A percentile compares a stretch with the other conserved stretches of the same genome.
phyloP scores from a whole-genome alignment of 179 eudicot genomes.

The Beta corolliflora region DNA sequence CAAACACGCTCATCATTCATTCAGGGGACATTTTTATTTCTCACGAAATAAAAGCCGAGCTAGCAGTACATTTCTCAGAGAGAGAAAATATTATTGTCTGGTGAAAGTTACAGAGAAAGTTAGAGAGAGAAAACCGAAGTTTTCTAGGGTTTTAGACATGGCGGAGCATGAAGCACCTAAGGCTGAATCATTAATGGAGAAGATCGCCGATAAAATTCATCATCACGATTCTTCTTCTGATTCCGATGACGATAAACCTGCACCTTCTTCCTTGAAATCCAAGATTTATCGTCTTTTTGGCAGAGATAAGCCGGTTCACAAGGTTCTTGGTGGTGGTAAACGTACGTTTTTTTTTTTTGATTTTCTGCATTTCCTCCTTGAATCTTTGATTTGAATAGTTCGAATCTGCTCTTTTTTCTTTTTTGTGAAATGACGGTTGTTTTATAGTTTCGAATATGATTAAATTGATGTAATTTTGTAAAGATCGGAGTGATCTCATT shows the following conservation, averaged over 20 bases:
- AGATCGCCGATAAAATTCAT: slow-evolving; percentile 57
- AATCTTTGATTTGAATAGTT: not conserved
- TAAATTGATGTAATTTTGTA: not conserved
- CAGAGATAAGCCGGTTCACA: slow-evolving; percentile 77
- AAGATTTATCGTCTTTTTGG: slow-evolving; percentile 78
- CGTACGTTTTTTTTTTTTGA: slow-evolving; percentile 45
- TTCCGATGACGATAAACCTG: slow-evolving; percentile 55
- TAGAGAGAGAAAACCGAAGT: slow-evolving; percentile 14
- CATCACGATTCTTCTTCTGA: slow-evolving; percentile 62
- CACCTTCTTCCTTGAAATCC: slow-evolving; percentile 47
- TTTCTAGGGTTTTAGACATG: slow-evolving; percentile 45
- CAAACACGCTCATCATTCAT: not conserved
- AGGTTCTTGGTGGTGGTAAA: slow-evolving; percentile 84
- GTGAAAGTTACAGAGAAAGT: not conserved
- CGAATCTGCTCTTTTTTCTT: not conserved
- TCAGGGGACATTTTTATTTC: not conserved
- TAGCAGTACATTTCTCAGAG: not conserved
- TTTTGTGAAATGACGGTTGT: no score
- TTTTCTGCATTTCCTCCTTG: not conserved
- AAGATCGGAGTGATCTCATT: slow-evolving; percentile 2
- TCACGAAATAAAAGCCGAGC: slow-evolving; percentile 2
- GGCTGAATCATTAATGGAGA: slow-evolving; percentile 55
- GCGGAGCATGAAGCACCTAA: slow-evolving; percentile 60
- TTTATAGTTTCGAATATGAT: not conserved
- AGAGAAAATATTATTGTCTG: not conserved